Evolutionary conservation across 371 early-diverging fungal genomes (phyloP).

Genomic region (Apophysomyces trapeziformis): DNA sequence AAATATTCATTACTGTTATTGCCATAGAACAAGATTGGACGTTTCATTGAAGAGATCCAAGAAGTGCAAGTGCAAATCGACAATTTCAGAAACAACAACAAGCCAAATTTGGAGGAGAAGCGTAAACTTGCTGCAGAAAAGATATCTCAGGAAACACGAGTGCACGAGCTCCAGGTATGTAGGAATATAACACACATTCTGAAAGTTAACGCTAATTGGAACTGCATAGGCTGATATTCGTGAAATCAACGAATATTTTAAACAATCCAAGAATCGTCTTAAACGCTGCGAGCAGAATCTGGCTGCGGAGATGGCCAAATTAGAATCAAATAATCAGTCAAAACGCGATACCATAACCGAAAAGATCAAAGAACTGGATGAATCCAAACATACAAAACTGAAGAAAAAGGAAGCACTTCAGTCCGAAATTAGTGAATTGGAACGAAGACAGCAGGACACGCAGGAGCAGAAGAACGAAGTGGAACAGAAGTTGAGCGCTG

Average conservation of each 20-base stretch:
- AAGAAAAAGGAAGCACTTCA: conserved; percentile 78
- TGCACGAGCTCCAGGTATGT: background rate
- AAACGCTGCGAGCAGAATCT: conserved; percentile 39
- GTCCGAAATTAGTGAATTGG: conserved; percentile 80
- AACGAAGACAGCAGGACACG: background rate
- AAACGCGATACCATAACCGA: conserved; percentile 45
- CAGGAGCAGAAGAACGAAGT: background rate
- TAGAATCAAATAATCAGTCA: conserved; percentile 60
- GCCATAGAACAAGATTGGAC: background rate
- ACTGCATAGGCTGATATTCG: background rate
- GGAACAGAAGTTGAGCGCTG: background rate
- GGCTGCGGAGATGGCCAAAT: conserved; percentile 51
- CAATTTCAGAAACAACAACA: background rate
- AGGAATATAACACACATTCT: background rate
- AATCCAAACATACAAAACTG: conserved; percentile 61
- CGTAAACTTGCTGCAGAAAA: background rate
- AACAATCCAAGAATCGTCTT: conserved; percentile 1
- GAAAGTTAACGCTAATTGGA: background rate
- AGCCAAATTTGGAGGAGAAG: conserved; percentile 2
- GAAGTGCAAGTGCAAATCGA: background rate
- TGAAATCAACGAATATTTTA: background rate
- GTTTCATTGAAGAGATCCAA: conserved; percentile 2
- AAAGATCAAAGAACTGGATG: conserved; percentile 64
- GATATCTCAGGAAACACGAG: background rate
- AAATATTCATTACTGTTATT: background rate